phyloP scores from a whole-genome alignment of 2,329 filamentous ascomycete genomes.

The Paecilomyces niveus region DNA sequence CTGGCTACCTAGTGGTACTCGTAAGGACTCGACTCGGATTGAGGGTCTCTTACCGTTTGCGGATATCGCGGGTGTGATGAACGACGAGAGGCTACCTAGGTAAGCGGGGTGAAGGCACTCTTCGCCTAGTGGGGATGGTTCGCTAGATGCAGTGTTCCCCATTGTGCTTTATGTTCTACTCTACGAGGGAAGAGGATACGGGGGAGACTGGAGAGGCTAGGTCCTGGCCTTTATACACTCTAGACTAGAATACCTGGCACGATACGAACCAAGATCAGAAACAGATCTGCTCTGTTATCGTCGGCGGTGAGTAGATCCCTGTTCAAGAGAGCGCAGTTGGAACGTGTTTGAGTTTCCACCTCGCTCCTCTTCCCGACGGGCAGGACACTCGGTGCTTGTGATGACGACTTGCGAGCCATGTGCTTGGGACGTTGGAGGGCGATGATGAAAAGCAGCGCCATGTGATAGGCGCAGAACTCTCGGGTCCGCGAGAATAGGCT shows the following conservation, averaged over 20 bases:
- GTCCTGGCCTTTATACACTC: too few species aligned
- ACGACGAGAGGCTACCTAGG: background rate
- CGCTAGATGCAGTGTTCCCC: background rate
- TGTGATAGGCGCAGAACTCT: background rate
- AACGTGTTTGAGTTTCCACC: background rate
- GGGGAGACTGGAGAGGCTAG: too few species aligned
- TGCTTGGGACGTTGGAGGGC: background rate
- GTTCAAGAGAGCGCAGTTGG: background rate
- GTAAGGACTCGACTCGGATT: too few species aligned
- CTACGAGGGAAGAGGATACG: background rate
- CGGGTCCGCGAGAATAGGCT: background rate
- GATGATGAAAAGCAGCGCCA: background rate
- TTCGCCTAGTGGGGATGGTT: background rate
- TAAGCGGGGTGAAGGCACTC: background rate
- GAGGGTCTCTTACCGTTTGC: background rate
- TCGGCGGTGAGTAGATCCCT: background rate
- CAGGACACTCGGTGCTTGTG: background rate
- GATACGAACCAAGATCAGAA: background rate
- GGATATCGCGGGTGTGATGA: background rate
- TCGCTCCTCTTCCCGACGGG: background rate
- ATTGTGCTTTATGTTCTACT: background rate
- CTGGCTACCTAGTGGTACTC: too few species aligned
- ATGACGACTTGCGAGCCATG: background rate
- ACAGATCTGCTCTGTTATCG: background rate
- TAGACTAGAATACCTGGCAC: background rate